phyloP scores from a whole-genome alignment of 2,329 filamentous ascomycete species.

The Arthrobotrys iridis region DNA sequence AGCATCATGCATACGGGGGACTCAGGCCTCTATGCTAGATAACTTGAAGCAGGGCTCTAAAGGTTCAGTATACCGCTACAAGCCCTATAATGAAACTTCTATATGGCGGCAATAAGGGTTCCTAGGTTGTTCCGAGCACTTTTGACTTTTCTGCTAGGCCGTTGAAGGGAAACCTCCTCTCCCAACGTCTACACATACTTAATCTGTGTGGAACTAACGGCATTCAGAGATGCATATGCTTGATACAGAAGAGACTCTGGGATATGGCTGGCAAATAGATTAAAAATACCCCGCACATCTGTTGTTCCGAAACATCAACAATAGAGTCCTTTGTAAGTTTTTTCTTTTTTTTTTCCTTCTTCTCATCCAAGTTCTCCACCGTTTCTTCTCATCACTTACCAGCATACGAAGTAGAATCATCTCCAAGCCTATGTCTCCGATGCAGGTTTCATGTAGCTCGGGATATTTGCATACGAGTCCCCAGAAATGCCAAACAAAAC shows the following conservation, averaged over 20 bases:
- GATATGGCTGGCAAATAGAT: conserved; percentile 18
- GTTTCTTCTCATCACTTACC: too few relatives aligned
- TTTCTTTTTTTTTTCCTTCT: too few relatives aligned
- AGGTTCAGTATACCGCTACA: too few relatives aligned
- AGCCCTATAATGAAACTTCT: not conserved
- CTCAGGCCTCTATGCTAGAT: too few relatives aligned
- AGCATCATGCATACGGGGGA: too few relatives aligned
- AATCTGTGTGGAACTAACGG: not conserved
- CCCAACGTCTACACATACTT: not conserved
- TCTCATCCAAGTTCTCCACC: too few relatives aligned
- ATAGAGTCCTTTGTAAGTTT: not conserved
- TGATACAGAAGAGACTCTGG: conserved; percentile 2
- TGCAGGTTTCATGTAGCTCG: conserved; percentile 19
- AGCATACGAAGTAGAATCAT: not conserved
- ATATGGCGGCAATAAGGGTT: not conserved
- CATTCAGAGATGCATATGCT: conserved; percentile 16
- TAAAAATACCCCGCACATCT: conserved; percentile 8
- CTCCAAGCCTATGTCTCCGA: not conserved
- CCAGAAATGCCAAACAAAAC: conserved; percentile 10
- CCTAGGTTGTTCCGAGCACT: not conserved
- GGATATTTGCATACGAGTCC: conserved; percentile 10
- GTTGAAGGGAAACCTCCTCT: not conserved
- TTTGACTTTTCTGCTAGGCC: not conserved
- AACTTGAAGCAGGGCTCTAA: not conserved
- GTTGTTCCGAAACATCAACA: not conserved